Conservation (phyloP, 2,329 filamentous ascomycete genomes). For the Penicillium sp. region DNA sequence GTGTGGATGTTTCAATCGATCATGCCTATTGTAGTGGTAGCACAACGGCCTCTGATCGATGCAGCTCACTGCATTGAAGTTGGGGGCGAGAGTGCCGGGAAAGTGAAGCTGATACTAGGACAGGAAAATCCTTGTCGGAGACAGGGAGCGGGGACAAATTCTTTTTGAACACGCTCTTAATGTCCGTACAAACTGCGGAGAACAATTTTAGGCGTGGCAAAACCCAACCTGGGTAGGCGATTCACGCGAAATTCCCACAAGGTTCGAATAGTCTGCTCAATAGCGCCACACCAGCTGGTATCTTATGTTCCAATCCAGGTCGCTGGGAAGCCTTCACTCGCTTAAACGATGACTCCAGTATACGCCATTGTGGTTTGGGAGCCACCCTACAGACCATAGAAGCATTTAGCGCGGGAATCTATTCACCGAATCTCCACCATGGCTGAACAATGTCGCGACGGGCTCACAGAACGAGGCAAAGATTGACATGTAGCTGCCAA, state of each 20-base stretch:
- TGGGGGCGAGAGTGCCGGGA: not conserved
- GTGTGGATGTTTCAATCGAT: not conserved
- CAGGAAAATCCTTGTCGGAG: not conserved
- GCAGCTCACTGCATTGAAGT: constrained; percentile 1
- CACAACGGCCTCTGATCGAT: not conserved
- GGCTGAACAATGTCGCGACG: not conserved
- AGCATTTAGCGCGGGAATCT: constrained; percentile 8
- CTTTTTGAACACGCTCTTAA: constrained; percentile 12
- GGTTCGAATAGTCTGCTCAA: constrained; percentile 19
- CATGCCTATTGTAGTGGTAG: constrained; percentile 1
- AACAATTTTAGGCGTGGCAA: constrained; percentile 10
- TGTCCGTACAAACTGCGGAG: constrained; percentile 5
- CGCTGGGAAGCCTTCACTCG: not conserved
- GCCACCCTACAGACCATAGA: constrained; percentile 5
- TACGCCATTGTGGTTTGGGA: constrained; percentile 13
- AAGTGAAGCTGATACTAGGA: not conserved
- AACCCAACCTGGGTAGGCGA: not conserved
- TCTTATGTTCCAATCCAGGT: constrained; percentile 1
- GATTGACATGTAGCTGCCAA: constrained; percentile 13
- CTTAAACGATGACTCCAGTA: not conserved
- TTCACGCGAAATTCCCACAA: not conserved
- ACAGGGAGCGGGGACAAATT: constrained; percentile 7
- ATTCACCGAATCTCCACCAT: constrained; percentile 11
- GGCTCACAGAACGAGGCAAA: not conserved
- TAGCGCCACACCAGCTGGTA: constrained; percentile 13